Base-by-base conservation (phyloP, 768 basidiomycete genomes). In the Gymnopilus dilepis region DNA sequence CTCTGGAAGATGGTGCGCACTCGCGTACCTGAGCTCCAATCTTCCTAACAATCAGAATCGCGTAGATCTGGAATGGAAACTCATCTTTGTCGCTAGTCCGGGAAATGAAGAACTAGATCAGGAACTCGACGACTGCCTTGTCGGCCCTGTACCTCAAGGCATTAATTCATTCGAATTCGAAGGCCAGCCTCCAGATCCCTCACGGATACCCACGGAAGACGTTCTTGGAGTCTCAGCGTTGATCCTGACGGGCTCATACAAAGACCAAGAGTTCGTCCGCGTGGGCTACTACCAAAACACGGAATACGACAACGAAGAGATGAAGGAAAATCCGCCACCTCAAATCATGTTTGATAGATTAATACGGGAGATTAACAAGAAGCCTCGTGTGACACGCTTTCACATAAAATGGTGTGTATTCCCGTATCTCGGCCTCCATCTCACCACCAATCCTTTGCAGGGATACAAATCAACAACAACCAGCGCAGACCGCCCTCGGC, bases 241-340 rank as follows among this genome's bases (percentile, higher is more conserved):
- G 72, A 98, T 99, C 69, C 85, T 99, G 54, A 99, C 96, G 0
- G 97, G 95, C 6, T 93, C 92, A 11, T 99, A 99, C 76, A 87
- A 89, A 38, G 97, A 98, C 54, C 96, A 97, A 70, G 97, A 99
- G 74, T 99, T 99, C 70, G 97, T 99, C n/a, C 88, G 97, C 47
- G 96, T 99, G 26, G 97, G 97, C 6, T 99, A 99, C 74, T 99
- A 99, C 75, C 97, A 99, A 77, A 96, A 99, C 72, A 98, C 96
- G 24, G 97, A 99, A 75, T 99, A 98, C 71, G 97, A 97, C 74
- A 94, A 92, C 68, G 92, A 95, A 56, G 94, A 94, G 76, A 89
- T 96, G 88, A 91, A 88, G 73, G 84, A 88, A 70, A 84, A 76
- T 13, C 90, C 88, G 15, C 90, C 92, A 7, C 64, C 73, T 24